phyloP scores from a whole-genome alignment of 306 rosid species.

The Glycine soja region DNA sequence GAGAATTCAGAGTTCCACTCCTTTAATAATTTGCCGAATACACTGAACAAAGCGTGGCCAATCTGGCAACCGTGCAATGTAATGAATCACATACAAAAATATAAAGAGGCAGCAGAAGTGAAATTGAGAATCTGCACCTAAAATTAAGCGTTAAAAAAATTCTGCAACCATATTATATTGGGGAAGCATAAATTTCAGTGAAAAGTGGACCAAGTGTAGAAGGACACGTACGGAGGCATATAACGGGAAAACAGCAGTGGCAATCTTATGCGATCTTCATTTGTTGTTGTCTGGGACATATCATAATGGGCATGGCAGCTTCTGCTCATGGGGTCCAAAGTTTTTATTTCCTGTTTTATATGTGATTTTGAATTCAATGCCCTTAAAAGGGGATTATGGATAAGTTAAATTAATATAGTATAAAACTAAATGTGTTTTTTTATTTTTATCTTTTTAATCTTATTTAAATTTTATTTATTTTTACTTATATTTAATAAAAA shows the following conservation, averaged over 20 bases:
- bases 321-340: slow-evolving; percentile 60
- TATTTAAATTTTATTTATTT: not conserved
- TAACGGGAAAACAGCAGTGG: slow-evolving; percentile 56
- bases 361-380: not conserved
- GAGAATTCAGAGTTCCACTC: slow-evolving; percentile 54
- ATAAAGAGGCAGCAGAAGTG: slow-evolving; percentile 12
- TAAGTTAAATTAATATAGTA: not conserved
- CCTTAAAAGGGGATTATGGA: not conserved
- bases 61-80: slow-evolving; percentile 65
- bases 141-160: not conserved
- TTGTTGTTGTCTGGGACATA: slow-evolving; percentile 58
- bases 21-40: slow-evolving; percentile 45
- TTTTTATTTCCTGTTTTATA: slow-evolving; percentile 25
- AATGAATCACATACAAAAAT: slow-evolving; percentile 37
- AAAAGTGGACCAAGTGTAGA: slow-evolving; percentile 49
- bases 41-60: slow-evolving; percentile 69
- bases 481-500: not conserved
- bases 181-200: slow-evolving; percentile 60
- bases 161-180: slow-evolving; percentile 30
- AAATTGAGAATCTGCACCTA: slow-evolving; percentile 18
- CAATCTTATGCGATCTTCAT: slow-evolving; percentile 53
- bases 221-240: slow-evolving; percentile 60
- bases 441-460: not conserved
- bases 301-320: slow-evolving; percentile 71
- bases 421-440: too few species aligned